These are phyloP conservation scores for Ascoidea tarda DNA, from an alignment of 805 yeast species.

Conservation along the genomic window DNA sequence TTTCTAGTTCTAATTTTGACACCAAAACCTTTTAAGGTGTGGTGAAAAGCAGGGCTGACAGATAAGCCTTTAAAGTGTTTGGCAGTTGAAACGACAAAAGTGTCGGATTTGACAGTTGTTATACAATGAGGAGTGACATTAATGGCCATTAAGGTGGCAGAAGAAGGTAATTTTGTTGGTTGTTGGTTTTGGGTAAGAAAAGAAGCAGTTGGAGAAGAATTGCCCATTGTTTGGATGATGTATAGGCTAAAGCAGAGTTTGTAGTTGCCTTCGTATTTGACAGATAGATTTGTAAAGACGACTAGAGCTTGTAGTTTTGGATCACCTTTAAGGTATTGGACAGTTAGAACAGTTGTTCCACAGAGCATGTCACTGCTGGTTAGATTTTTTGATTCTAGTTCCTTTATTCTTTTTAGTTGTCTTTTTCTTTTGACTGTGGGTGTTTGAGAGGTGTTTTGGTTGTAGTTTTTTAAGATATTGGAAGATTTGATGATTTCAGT, in stretches of 20 bases:
- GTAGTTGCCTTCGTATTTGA: conserved; percentile 9
- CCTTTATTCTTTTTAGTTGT: neutral
- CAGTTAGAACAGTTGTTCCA: conserved; percentile 10
- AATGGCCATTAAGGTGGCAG: neutral
- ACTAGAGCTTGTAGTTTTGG: conserved; percentile 9
- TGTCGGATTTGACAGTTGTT: neutral
- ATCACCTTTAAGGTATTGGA: conserved; percentile 8
- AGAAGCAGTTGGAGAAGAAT: neutral
- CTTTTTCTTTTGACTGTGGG: neutral
- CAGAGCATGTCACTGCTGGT: conserved; percentile 8
- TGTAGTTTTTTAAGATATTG: too few species aligned
- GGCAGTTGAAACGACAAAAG: conserved; percentile 10
- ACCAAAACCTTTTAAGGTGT: conserved; percentile 9
- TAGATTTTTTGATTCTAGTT: neutral
- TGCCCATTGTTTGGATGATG: conserved; percentile 7
- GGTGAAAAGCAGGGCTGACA: conserved; percentile 9
- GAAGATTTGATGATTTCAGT: neutral
- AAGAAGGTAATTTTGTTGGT: conserved; percentile 4
- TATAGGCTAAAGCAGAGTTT: conserved; percentile 9
- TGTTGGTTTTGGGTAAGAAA: conserved; percentile 5
- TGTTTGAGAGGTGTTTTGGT: neutral
- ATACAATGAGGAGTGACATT: neutral
- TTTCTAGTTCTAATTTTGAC: conserved; percentile 10
- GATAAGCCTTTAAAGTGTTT: conserved; percentile 10
- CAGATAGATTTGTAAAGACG: conserved; percentile 10